Base-by-base conservation (phyloP, 495 filamentous ascomycete species). In the Talaromyces proteolyticus region DNA sequence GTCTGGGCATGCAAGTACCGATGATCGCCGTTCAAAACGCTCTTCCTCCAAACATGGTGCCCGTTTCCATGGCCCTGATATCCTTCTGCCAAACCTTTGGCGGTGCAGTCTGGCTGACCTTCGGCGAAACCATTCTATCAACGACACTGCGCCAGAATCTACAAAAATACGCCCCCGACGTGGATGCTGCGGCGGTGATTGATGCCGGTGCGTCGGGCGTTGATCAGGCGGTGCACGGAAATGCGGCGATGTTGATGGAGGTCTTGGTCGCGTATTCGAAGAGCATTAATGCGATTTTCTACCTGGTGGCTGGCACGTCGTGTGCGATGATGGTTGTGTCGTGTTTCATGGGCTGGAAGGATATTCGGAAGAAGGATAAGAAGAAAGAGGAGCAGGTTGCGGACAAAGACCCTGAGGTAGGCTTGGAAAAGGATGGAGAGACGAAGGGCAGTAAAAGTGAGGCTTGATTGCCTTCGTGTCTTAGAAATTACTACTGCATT, bases 101-200 rank as follows among this genome's bases (percentile, higher is more conserved):
- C 34, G 82, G 79, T n/a, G 77, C 84, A 0, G 59, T 88, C 3
- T 87, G 84, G 58, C 73, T 91, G 19, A 75, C 75, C 1, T 75
- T 88, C 8, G 81, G 69, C 19, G 76, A 89, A 54, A 85, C 79
- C 44, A 72, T 89, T 50, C 85, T 92, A 54, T 70, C 72, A 29
- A 85, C 84, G 59, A 69, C 73, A 34, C 73, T 90, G 7, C 57
- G 78, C 8, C 54, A 64, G 17, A 68, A 77, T 17, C 67, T 89
- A 3, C 59, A 56, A 0, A 54, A 57, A 17, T 60, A 60, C 34
- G 59, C 65, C 12, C 59, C 62, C 0, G 43, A 18, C 2, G 50
- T 67, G 5, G 55, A 81, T 47, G 60, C 80, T 0, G 25, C 25
- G 0, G 34, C 67, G 4, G 68, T 90, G 0, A 63, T 86, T 7